These are phyloP conservation scores for Phytophthora nicotianae DNA, from an alignment of 352 stramenopile species.

Conservation along the genomic window DNA sequence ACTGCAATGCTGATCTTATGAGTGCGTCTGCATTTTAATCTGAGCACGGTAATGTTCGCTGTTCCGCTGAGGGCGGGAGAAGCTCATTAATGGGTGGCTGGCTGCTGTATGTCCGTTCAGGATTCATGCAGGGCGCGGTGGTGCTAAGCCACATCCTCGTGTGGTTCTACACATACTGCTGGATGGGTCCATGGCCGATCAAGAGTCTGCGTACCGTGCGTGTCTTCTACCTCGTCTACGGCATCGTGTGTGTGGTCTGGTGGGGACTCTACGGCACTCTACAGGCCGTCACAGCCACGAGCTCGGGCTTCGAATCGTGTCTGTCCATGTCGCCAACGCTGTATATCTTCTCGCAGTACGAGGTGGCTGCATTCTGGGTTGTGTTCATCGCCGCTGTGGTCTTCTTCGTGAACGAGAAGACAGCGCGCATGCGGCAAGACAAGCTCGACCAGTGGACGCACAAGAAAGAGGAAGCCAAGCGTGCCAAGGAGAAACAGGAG, in stretches of 20 bases:
- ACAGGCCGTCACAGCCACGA: conserved; percentile 60
- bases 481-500: conserved; percentile 37
- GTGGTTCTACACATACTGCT: conserved; percentile 76
- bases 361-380: conserved; percentile 73
- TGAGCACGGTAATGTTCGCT: background rate
- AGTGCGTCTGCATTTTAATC: conserved; percentile 38
- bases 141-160: conserved; percentile 69
- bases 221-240: conserved; percentile 70
- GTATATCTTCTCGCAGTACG: conserved; percentile 74
- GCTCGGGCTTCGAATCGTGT: conserved; percentile 69
- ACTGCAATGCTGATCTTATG: conserved; percentile 74
- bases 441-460: conserved; percentile 40
- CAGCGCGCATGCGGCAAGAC: conserved; percentile 38
- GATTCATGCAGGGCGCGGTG: conserved; percentile 69
- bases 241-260: conserved; percentile 62
- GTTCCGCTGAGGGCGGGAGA: conserved; percentile 1
- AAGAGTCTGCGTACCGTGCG: conserved; percentile 58
- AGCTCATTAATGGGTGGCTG: conserved; percentile 18
- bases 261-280: conserved; percentile 72
- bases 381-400: conserved; percentile 47
- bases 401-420: conserved; percentile 65
- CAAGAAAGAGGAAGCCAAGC: conserved; percentile 38
- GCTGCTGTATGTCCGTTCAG: conserved; percentile 32
- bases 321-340: conserved; percentile 68
- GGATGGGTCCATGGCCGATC: conserved; percentile 67